Conservation (phyloP, 2,329 filamentous ascomycete genomes). For the Chaetomiaceae sp. region DNA sequence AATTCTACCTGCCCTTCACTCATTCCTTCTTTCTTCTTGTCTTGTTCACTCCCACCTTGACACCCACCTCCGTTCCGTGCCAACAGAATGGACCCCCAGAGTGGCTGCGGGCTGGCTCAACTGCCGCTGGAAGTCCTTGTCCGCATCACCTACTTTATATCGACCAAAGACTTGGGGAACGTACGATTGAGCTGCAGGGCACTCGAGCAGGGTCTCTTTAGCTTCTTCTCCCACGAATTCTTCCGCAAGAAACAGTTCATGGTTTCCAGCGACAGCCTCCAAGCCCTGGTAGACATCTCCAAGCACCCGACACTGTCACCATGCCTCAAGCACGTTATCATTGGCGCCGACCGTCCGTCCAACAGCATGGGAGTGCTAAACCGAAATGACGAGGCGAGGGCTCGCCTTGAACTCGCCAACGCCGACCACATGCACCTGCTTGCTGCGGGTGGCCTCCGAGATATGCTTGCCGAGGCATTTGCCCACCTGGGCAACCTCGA, state of each 20-base stretch:
- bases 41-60: neutral
- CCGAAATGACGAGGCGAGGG: neutral
- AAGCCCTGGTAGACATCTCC: conserved; percentile 50
- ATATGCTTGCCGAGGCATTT: conserved; percentile 55
- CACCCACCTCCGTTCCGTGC: too few relatives aligned
- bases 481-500: conserved; percentile 48
- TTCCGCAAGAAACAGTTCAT: conserved; percentile 64
- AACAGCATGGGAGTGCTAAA: neutral
- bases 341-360: conserved; percentile 37
- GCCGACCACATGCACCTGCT: conserved; percentile 33
- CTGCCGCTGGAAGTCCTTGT: conserved; percentile 57
- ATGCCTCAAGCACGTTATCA: conserved; percentile 43
- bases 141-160: conserved; percentile 48
- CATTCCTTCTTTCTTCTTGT: too few relatives aligned
- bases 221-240: conserved; percentile 56
- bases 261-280: conserved; percentile 52
- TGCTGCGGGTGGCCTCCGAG: conserved; percentile 42
- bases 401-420: neutral
- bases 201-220: conserved; percentile 50
- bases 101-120: conserved; percentile 15
- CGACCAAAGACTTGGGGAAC: conserved; percentile 49
- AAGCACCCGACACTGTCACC: conserved; percentile 37
- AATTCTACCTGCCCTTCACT: too few relatives aligned
- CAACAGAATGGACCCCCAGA: conserved; percentile 15
- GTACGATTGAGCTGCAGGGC: conserved; percentile 52